These are phyloP conservation scores for Gaertneriomyces sp. DNA, from an alignment of 192 early-diverging fungal genomes.

Conservation along the genomic window DNA sequence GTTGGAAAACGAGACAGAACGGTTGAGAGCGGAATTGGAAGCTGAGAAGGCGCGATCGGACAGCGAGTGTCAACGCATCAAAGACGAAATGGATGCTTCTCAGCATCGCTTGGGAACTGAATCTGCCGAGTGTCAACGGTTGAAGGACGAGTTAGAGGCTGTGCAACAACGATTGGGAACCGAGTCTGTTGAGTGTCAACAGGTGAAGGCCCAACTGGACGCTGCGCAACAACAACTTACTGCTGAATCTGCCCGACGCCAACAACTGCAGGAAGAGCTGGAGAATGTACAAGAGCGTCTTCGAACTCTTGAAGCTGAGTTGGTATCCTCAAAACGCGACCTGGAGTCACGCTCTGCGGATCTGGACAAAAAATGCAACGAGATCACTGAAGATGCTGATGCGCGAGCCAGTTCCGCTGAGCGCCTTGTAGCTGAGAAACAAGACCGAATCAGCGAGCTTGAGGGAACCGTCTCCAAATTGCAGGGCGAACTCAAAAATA, in stretches of 20 bases:
- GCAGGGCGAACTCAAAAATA: constrained; percentile 4
- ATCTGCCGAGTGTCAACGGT: not conserved
- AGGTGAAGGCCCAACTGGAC: constrained; percentile 15
- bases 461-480: constrained; percentile 21
- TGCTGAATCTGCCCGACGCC: no score
- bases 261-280: no score
- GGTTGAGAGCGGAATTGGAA: no score
- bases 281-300: no score
- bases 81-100: no score
- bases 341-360: no score
- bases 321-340: constrained; percentile 8
- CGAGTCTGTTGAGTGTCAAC: not conserved
- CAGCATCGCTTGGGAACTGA: no score
- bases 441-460: constrained; percentile 10
- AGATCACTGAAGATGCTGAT: not conserved
- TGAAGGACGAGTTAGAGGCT: not conserved
- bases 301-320: constrained; percentile 7
- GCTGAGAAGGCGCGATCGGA: no score
- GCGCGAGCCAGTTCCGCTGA: not conserved
- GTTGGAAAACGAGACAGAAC: no score
- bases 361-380: no score
- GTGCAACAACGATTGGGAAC: not conserved
- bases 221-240: constrained; percentile 1
- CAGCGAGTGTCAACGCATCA: no score
- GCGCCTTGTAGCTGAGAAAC: not conserved